phyloP scores from a whole-genome alignment of 176 grass and related monocot species.

The Aegilops longissima region DNA sequence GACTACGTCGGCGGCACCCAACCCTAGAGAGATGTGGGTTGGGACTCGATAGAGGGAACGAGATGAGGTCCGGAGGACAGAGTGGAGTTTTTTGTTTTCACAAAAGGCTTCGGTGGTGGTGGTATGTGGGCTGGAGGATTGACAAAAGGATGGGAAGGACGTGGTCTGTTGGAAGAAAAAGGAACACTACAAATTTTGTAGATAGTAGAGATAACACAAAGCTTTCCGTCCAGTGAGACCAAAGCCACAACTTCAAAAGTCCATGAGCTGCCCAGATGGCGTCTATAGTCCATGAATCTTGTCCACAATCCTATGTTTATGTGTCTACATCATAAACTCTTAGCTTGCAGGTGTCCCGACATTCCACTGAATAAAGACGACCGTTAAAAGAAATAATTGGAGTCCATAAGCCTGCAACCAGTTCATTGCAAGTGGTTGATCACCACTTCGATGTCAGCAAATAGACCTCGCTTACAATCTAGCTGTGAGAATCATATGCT shows the following conservation, averaged over 20 bases:
- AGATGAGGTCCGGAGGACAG: too few species aligned
- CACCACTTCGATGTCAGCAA: too few species aligned
- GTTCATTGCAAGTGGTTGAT: constrained; percentile 24
- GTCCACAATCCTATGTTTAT: constrained; percentile 54
- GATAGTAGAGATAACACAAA: constrained; percentile 45
- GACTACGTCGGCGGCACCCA: too few species aligned
- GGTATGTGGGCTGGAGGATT: too few species aligned
- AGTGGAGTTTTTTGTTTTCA: too few species aligned
- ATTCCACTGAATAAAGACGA: constrained; percentile 60
- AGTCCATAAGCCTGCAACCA: constrained; percentile 65
- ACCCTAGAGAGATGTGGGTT: too few species aligned
- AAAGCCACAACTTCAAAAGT: constrained; percentile 67
- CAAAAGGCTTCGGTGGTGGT: too few species aligned
- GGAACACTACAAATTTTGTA: too few species aligned
- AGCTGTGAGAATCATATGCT: constrained; percentile 62
- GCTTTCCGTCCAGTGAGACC: constrained; percentile 62
- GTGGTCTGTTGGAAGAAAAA: too few species aligned
- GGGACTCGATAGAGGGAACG: too few species aligned
- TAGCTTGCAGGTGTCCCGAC: constrained; percentile 80
- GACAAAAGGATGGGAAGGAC: too few species aligned
- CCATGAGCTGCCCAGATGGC: constrained; percentile 64
- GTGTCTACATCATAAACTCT: constrained; percentile 53
- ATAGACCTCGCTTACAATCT: constrained; percentile 8
- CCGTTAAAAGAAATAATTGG: constrained; percentile 65
- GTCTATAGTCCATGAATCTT: constrained; percentile 61